Evolutionary conservation across 2,329 filamentous ascomycete species (phyloP), one percentile per base, ranked within the genome.

Genomic region (Lasiodiplodia gonubiensis): DNA sequence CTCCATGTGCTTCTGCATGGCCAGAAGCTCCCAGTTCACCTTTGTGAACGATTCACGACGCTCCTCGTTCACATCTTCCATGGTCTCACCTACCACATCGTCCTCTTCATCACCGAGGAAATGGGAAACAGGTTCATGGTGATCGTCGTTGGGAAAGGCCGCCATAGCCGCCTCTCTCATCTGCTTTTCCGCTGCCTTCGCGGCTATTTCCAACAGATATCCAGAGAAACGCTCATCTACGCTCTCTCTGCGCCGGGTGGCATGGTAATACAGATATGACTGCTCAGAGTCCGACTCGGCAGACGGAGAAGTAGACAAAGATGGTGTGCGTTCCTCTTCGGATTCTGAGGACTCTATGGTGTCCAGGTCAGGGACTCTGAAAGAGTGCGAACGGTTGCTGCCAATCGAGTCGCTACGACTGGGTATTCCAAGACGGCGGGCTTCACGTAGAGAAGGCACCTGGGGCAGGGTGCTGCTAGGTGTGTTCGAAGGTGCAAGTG

Each of bases 1-100:
- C 71, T 92, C 88, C 63, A 89, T 90, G 78, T 94, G 90, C 72
- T 89, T 86, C 72, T 92, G 90, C 90, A 95, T 92, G 72, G 93
- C 90, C 73, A 89, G 86, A 74, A 95, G 85, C 75, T 93, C 92
- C 89, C 91, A 94, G 67, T 86, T 81, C 4, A 87, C 85, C 72
- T 88, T 84, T 60, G 87, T 86, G 2, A 88, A 89, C 55, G 88
- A 88, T 74, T 89, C 88, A 49, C 88, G 85, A 68, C 86, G 76
- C 37, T 57, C 49, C 51, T 55, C 51, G 11, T 35, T 57, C 52
- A 35, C 25, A 8, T 49, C 54, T n/a, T 80, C 81, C 69, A 88
- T 86, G 70, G 86, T 86, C 64, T 85, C 86, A 35, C 21, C 64
- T 21, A 33, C 64, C 37, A 35, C 23, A 18, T 63, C 59, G 14